Evolutionary conservation across 2,329 filamentous ascomycete genomes (phyloP), one percentile per base, ranked within the genome.

Genomic region (Calonectria naviculata): DNA sequence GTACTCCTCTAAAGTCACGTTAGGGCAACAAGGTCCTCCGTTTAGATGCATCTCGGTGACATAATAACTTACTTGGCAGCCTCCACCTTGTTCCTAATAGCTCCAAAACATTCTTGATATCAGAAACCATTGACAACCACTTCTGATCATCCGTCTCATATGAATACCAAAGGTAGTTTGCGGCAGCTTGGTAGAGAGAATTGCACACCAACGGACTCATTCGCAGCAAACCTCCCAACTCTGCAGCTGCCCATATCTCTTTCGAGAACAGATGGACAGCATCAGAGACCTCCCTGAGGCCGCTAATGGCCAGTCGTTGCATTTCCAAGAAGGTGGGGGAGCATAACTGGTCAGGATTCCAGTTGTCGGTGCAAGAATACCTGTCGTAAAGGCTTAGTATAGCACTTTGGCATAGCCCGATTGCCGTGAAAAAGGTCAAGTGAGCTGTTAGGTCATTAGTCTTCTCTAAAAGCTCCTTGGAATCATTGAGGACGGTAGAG

Each of bases 11-110:
- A 21, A 54, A 2, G 19, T 34, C 28, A 54, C 3, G 49, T 54
- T 54, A 54, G 49, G 3, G 13, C 17, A 15, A 8, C n/a, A n/a
- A n/a, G n/a, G n/a, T n/a, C n/a, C n/a, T 15, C 5, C 5, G 3
- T 41, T 46, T 44, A 10, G n/a, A n/a, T n/a, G n/a, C n/a, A n/a
- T n/a, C n/a, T n/a, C n/a, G n/a, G n/a, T n/a, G n/a, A n/a, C n/a
- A n/a, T n/a, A n/a, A n/a, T n/a, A n/a, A 81, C 65, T 60, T 61
- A 61, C 54, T 38, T 9, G 65, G 36, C 13, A 31, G 17, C 19
- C 61, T 67, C 65, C 65, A 67, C 31, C 65, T 46, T 31, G 31
- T 61, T 12, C 54, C 65, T 6, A 67, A 10, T 2, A 42, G 42
- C n/a, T 38, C 42, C n/a, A 67, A 29, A 31, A 61, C 54, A 6